A percentile compares a stretch with the other conserved stretches of the same genome.
phyloP scores from a whole-genome alignment of 441 rosid genomes.

The Croton laevigatus region DNA sequence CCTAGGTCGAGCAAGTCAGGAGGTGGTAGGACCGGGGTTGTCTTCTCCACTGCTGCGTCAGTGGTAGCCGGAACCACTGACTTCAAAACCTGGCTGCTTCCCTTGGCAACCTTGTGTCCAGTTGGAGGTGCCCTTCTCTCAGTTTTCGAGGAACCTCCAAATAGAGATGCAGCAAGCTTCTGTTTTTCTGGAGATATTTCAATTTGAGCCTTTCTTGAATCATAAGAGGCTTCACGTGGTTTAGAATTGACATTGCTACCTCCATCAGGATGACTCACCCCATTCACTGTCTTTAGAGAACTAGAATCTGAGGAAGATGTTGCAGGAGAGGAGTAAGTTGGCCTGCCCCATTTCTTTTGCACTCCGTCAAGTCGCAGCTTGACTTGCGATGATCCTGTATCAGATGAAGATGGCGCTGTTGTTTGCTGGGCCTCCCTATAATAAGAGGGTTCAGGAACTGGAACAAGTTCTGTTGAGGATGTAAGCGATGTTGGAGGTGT shows the following conservation, averaged over 20 bases:
- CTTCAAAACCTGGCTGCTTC: conserved; percentile 40
- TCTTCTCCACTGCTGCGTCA: conserved; percentile 32
- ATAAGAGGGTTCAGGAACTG: conserved; percentile 70
- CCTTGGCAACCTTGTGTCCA: conserved; percentile 49
- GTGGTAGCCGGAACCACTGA: conserved; percentile 19
- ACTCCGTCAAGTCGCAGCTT: conserved; percentile 97
- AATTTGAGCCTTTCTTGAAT: conserved; percentile 56
- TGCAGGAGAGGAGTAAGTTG: conserved; percentile 51
- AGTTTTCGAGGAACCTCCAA: conserved; percentile 72
- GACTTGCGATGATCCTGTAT: conserved; percentile 56
- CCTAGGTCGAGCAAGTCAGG: conserved; percentile 92
- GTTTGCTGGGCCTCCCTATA: conserved; percentile 51
- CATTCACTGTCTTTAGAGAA: conserved; percentile 54
- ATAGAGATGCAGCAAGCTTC: conserved; percentile 95
- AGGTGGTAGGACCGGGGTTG: conserved; percentile 54
- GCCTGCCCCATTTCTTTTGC: conserved; percentile 91
- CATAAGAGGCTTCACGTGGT: conserved; percentile 47
- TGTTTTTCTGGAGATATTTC: conserved; percentile 83
- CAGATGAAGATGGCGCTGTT: conserved; percentile 43
- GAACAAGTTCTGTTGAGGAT: conserved; percentile 66
- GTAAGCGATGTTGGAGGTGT: conserved; percentile 42
- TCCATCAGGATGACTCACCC: conserved; percentile 38
- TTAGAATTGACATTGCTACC: conserved; percentile 42
- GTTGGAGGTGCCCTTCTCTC: conserved; percentile 59
- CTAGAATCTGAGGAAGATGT: conserved; percentile 44